Evolutionary conservation across 2,329 filamentous ascomycete genomes (phyloP), one percentile per base, ranked within the genome.

Genomic region (Arthrobotrys sphaeroides): DNA sequence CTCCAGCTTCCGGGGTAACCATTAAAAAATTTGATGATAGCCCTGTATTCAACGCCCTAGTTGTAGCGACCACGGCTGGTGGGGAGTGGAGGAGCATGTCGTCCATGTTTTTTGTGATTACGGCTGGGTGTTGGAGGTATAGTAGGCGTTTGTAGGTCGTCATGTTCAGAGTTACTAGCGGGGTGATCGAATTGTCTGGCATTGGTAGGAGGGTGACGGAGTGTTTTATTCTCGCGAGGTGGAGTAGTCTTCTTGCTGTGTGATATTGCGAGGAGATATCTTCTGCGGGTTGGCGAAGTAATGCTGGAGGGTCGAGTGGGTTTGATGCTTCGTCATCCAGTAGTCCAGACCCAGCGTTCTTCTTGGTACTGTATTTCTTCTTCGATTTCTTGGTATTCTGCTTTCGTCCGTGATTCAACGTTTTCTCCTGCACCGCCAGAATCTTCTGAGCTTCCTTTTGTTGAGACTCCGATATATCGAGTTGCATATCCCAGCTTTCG

Each of bases 161-260:
- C 59, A 79, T 77, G 5, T 70, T 73, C 10, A 79, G 73, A 2
- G 75, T 53, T 20, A 65, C 42, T 5, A 79, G 45, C 9, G 78
- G 55, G 0, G 73, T 76, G 6, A 77, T 22, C 24, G 22, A 57
- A 1, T 45, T 42, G 5, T 72, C 61, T 57, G 28, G 55, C 24
- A 64, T 33, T 0, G 73, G 45, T 24, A 60, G 12, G 1, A 72
- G 33, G 3, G 26, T 38, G 6, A 74, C 76, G 3, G 67, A 61
- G 43, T 78, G 78, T 45, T 74, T 69, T 10, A 77, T 61, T 47
- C 77, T 66, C 18, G 78, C 78, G 20, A 73, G 55, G 26, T 65
- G 62, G 13, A 79, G 36, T 28, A 79, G 20, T 28, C 78, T 67
- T 5, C 60, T 73, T 45, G 77, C 78, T 38, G 78, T 79, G n/a